These are phyloP conservation scores for Neophaeococcomyces aloes DNA, from an alignment of 2,329 filamentous ascomycete species.

Conservation along the genomic window DNA sequence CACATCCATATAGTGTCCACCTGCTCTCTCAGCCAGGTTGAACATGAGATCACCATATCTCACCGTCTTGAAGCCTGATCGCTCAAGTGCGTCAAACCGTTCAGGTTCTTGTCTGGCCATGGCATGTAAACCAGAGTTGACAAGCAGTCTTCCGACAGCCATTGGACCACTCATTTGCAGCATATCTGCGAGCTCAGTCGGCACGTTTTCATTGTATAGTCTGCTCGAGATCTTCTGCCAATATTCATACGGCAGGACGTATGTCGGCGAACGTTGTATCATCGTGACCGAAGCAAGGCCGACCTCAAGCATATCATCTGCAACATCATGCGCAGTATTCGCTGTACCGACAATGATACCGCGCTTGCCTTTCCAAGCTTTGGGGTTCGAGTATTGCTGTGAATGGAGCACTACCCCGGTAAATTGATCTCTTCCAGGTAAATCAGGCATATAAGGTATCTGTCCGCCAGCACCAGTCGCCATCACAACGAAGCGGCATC, in stretches of 20 bases:
- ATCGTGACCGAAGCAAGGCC: constrained; percentile 36
- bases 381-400: constrained; percentile 26
- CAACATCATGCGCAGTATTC: constrained; percentile 40
- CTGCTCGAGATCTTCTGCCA: constrained; percentile 16
- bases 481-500: constrained; percentile 5
- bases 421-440: constrained; percentile 25
- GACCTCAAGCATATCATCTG: constrained; percentile 37
- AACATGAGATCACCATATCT: constrained; percentile 28
- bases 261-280: constrained; percentile 35
- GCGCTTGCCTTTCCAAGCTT: constrained; percentile 30
- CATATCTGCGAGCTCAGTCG: constrained; percentile 18
- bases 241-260: constrained; percentile 22
- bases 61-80: constrained; percentile 35
- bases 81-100: constrained; percentile 32
- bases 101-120: constrained; percentile 27
- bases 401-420: constrained; percentile 30
- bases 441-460: constrained; percentile 22
- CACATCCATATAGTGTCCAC: constrained; percentile 41
- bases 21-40: constrained; percentile 34
- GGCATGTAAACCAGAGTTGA: constrained; percentile 23
- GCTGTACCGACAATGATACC: constrained; percentile 39
- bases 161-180: constrained; percentile 22
- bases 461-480: constrained; percentile 20
- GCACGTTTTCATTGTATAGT: constrained; percentile 17
- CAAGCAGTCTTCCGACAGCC: constrained; percentile 24